Evolutionary conservation across 2,329 filamentous ascomycete genomes (phyloP).

Genomic region (Talaromyces sp.): DNA sequence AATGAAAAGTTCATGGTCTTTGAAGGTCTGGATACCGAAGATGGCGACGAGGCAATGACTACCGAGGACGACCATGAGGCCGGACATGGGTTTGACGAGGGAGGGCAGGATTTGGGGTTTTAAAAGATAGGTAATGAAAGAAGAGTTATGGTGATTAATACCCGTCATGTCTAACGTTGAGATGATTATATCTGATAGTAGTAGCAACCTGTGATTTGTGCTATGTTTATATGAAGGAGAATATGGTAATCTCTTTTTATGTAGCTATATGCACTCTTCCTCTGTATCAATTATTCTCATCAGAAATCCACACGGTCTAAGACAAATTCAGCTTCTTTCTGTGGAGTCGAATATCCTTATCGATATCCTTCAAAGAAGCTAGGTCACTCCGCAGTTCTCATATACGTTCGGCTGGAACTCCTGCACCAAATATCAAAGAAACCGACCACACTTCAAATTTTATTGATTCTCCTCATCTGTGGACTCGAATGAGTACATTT

Average conservation of each 20-base stretch:
- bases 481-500: no score
- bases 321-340: neutral
- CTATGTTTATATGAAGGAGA: neutral
- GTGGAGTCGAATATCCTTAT: neutral
- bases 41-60: slow-evolving; percentile 12
- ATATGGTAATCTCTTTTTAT: no score
- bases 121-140: slow-evolving; percentile 1
- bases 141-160: neutral
- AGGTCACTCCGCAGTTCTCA: neutral
- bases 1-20: slow-evolving; percentile 57
- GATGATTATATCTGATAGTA: neutral
- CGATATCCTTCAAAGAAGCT: neutral
- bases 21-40: slow-evolving; percentile 38
- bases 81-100: slow-evolving; percentile 18
- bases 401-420: neutral
- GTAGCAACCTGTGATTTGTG: neutral
- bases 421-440: neutral
- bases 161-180: neutral
- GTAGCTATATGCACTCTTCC: no score
- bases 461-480: neutral
- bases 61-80: slow-evolving; percentile 10
- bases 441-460: neutral
- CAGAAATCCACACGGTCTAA: no score
- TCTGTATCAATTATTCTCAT: no score
- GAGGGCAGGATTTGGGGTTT: slow-evolving; percentile 17